Evolutionary conservation across 2,329 filamentous ascomycete species (phyloP).

Genomic region (Huntiella omanensis): DNA sequence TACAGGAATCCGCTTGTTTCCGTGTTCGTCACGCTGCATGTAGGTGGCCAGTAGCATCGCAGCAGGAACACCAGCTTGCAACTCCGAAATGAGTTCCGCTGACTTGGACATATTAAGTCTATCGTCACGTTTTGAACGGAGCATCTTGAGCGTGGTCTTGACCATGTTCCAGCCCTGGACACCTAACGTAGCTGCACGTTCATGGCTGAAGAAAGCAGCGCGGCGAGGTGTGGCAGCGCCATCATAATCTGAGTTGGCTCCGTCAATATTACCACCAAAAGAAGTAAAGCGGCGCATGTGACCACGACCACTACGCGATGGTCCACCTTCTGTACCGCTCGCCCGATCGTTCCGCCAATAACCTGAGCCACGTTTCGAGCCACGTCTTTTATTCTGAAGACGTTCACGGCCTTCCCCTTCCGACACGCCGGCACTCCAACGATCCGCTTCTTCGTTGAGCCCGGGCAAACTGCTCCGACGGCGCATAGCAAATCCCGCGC

Average conservation of each 20-base stretch:
- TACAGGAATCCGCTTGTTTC: slow-evolving; percentile 85
- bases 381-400: slow-evolving; percentile 23
- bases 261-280: slow-evolving; percentile 33
- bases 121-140: slow-evolving; percentile 69
- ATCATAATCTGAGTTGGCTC: slow-evolving; percentile 42
- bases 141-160: slow-evolving; percentile 66
- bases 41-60: slow-evolving; percentile 91
- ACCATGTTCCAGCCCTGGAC: slow-evolving; percentile 84
- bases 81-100: slow-evolving; percentile 85
- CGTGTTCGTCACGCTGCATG: slow-evolving; percentile 93
- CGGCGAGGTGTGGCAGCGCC: slow-evolving; percentile 32
- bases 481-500: slow-evolving; percentile 30
- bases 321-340: slow-evolving; percentile 8
- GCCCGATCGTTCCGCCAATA: slow-evolving; percentile 12
- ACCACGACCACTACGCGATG: slow-evolving; percentile 19
- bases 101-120: slow-evolving; percentile 89
- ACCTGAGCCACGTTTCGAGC: slow-evolving; percentile 4
- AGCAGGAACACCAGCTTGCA: slow-evolving; percentile 80
- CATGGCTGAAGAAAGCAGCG: slow-evolving; percentile 35
- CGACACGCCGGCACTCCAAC: slow-evolving; percentile 30
- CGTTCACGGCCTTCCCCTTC: slow-evolving; percentile 57
- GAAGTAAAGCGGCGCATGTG: slow-evolving; percentile 49
- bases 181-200: slow-evolving; percentile 53
- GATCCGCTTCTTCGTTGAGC: slow-evolving; percentile 36
- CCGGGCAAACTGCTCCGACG: slow-evolving; percentile 50